Evolutionary conservation across 805 yeast genomes (phyloP).

Genomic region (Blastobotrys robertii): DNA sequence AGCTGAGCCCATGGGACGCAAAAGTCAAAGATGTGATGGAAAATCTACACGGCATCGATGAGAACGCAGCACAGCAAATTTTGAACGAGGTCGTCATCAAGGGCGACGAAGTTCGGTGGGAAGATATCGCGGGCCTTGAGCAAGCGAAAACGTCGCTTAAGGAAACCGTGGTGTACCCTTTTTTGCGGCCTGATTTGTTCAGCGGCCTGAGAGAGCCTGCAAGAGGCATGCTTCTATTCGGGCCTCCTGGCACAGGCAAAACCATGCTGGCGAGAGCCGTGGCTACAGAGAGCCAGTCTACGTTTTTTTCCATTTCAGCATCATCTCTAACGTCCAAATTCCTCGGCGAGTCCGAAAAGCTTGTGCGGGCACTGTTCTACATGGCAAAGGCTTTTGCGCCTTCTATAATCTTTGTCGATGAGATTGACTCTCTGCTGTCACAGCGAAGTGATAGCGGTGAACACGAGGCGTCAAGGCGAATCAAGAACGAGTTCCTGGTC

Average conservation of each 20-base stretch:
- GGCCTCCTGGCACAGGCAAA: conserved; percentile 99
- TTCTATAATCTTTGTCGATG: conserved; percentile 89
- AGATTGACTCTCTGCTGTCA: conserved; percentile 83
- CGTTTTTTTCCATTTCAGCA: conserved; percentile 86
- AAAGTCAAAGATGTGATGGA: conserved; percentile 26
- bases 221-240: conserved; percentile 90
- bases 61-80: conserved; percentile 68
- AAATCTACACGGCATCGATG: conserved; percentile 59
- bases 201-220: conserved; percentile 89
- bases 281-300: conserved; percentile 88
- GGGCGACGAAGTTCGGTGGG: conserved; percentile 92
- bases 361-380: conserved; percentile 79
- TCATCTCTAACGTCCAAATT: conserved; percentile 75
- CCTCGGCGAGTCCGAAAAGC: conserved; percentile 87
- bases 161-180: conserved; percentile 94
- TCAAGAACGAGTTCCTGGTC: conserved; percentile 84
- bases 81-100: conserved; percentile 78
- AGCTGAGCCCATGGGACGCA: conserved; percentile 21
- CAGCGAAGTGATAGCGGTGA: conserved; percentile 69
- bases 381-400: conserved; percentile 83
- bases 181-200: conserved; percentile 85
- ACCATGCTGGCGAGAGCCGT: conserved; percentile 97
- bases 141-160: conserved; percentile 81
- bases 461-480: conserved; percentile 80
- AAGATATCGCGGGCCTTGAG: conserved; percentile 86